Evolutionary conservation across 176 grass and related monocot genomes (phyloP).

Genomic region (Aegilops umbellulata): DNA sequence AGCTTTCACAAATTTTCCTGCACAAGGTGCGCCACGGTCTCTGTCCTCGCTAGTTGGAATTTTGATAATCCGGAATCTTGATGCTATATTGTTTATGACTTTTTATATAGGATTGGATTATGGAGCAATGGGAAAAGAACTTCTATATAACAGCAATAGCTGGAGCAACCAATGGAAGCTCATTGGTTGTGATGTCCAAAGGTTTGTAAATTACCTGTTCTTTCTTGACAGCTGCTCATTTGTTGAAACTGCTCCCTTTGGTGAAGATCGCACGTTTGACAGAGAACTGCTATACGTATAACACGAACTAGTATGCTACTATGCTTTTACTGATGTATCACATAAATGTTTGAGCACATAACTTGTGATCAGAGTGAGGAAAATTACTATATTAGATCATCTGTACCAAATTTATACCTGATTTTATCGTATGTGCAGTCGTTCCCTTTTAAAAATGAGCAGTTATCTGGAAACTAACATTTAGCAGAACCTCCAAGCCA

Average conservation of each 20-base stretch:
- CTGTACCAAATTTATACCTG: not conserved
- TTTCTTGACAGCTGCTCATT: not conserved
- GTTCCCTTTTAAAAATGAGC: not conserved
- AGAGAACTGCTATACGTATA: not conserved
- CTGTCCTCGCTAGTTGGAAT: not conserved
- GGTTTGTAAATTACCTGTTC: slow-evolving; percentile 46
- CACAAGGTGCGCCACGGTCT: slow-evolving; percentile 55
- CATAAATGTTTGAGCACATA: not conserved
- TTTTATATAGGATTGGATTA: slow-evolving; percentile 80
- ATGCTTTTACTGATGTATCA: not conserved
- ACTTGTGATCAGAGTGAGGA: not conserved
- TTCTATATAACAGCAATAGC: slow-evolving; percentile 90
- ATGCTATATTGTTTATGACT: not conserved
- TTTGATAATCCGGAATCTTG: slow-evolving; percentile 1
- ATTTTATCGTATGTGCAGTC: not conserved
- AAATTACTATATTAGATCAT: not conserved
- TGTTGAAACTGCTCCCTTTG: not conserved
- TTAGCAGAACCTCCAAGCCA: not conserved
- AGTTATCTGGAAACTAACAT: not conserved
- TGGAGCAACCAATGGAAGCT: slow-evolving; percentile 84
- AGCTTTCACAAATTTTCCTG: slow-evolving; percentile 69
- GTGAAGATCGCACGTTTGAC: not conserved
- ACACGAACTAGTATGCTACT: not conserved
- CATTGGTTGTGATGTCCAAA: slow-evolving; percentile 92
- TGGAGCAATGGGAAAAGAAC: slow-evolving; percentile 91